These are phyloP conservation scores for Tephrocybe sp. DNA, from an alignment of 768 basidiomycete genomes.

Conservation along the genomic window DNA sequence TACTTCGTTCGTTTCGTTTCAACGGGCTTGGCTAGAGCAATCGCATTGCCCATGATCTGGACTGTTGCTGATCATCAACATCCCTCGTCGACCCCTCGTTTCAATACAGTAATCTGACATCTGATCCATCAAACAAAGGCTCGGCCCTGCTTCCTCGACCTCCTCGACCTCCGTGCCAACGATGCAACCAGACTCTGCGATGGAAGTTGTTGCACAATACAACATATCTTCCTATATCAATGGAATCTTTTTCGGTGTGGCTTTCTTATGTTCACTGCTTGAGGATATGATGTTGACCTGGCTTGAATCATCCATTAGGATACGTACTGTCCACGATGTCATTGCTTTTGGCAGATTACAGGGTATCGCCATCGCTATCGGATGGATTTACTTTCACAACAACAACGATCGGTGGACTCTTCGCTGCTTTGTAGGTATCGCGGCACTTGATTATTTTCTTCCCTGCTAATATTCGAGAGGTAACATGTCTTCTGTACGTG, in stretches of 20 bases:
- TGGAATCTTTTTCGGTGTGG: not conserved
- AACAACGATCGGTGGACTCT: constrained; percentile 8
- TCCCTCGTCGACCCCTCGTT: no score
- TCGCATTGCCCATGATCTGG: no score
- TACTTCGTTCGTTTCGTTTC: no score
- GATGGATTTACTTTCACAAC: constrained; percentile 13
- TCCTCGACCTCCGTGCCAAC: no score
- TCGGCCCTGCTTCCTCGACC: no score
- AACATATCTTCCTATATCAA: not conserved
- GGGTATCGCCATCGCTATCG: constrained; percentile 11
- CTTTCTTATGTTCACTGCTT: no score
- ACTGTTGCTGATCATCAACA: no score
- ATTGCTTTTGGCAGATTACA: constrained; percentile 2
- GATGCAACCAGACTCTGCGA: no score
- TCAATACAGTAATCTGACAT: no score
- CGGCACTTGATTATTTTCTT: not conserved
- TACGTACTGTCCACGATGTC: constrained; percentile 11
- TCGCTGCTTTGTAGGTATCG: constrained; percentile 8
- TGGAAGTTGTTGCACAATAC: not conserved
- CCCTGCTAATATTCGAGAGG: constrained; percentile 1
- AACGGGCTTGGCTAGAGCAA: no score
- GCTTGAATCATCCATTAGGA: constrained; percentile 1
- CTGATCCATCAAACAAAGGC: no score
- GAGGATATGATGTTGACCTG: no score
- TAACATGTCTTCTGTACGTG: constrained; percentile 10